These are phyloP conservation scores for Verticillium zaregamsianum DNA, from an alignment of 2,329 filamentous ascomycete species.

Conservation along the genomic window DNA sequence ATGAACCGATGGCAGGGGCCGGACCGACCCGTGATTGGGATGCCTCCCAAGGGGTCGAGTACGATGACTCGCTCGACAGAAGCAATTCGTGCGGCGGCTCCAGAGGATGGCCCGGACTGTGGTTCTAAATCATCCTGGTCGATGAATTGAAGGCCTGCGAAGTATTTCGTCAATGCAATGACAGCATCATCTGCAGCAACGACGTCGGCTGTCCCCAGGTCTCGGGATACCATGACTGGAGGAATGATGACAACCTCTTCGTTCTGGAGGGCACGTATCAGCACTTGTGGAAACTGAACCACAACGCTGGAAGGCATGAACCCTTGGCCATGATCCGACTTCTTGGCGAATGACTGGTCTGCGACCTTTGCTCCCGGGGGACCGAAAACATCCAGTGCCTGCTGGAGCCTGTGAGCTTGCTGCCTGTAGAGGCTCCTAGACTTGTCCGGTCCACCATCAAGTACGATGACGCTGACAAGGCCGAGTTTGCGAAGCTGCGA, in stretches of 20 bases:
- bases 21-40: slow-evolving; percentile 55
- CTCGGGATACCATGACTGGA: slow-evolving; percentile 36
- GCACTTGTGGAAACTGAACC: slow-evolving; percentile 13
- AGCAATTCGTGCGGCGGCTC: slow-evolving; percentile 42
- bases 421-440: slow-evolving; percentile 40
- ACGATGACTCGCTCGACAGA: slow-evolving; percentile 82
- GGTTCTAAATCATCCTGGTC: slow-evolving; percentile 16
- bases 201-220: slow-evolving; percentile 31
- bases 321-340: slow-evolving; percentile 1
- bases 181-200: slow-evolving; percentile 59
- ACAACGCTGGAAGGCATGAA: slow-evolving; percentile 11
- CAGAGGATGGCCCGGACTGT: not conserved
- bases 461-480: slow-evolving; percentile 74
- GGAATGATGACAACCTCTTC: slow-evolving; percentile 33
- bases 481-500: slow-evolving; percentile 80
- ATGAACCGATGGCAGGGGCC: slow-evolving; percentile 58
- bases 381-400: slow-evolving; percentile 67
- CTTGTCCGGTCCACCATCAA: slow-evolving; percentile 60
- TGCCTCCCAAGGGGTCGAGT: slow-evolving; percentile 81
- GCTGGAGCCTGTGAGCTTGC: slow-evolving; percentile 70
- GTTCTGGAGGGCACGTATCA: slow-evolving; percentile 26
- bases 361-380: slow-evolving; percentile 66
- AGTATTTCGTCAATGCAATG: slow-evolving; percentile 70
- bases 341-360: slow-evolving; percentile 6
- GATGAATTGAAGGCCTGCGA: slow-evolving; percentile 60